A percentile compares a stretch with the other conserved stretches of the same genome.
phyloP scores from a whole-genome alignment of 2,329 filamentous ascomycete genomes.

The Cladosporium sp. region DNA sequence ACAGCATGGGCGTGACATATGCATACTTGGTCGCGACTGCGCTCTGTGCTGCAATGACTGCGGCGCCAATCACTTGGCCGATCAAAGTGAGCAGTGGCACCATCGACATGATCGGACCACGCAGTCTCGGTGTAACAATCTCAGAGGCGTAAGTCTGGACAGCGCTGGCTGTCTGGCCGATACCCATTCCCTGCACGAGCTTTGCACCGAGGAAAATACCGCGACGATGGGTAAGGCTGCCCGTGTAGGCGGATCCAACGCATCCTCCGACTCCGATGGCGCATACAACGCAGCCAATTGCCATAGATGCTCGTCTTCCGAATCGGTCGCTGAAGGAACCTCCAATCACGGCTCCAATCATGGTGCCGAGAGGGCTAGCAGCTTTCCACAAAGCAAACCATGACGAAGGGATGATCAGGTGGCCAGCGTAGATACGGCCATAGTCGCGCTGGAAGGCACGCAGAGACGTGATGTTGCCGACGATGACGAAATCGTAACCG shows the following conservation, averaged over 20 bases:
- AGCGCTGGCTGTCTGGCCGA: conserved; percentile 50
- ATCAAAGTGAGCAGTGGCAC: conserved; percentile 54
- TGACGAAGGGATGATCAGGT: conserved; percentile 19
- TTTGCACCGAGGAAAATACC: conserved; percentile 43
- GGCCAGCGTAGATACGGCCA: neutral
- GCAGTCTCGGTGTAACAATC: conserved; percentile 49
- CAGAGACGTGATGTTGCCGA: conserved; percentile 19
- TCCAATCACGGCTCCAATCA: conserved; percentile 17
- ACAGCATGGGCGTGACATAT: conserved; percentile 47
- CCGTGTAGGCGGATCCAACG: neutral
- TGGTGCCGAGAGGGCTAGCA: conserved; percentile 17
- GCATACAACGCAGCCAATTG: conserved; percentile 4
- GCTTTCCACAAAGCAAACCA: conserved; percentile 21
- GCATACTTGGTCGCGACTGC: conserved; percentile 34
- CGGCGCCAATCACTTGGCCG: conserved; percentile 52
- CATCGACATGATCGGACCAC: conserved; percentile 52
- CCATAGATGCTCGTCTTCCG: conserved; percentile 16
- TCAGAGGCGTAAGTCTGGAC: conserved; percentile 58
- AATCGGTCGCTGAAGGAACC: conserved; percentile 14
- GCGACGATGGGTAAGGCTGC: neutral
- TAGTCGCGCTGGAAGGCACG: conserved; percentile 18
- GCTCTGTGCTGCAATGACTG: conserved; percentile 44
- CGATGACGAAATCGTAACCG: conserved; percentile 22
- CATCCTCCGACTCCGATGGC: conserved; percentile 17
- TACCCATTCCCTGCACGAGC: conserved; percentile 49